These are phyloP conservation scores for Nakazawaea wickerhamii DNA, from an alignment of 805 yeast genomes.

Conservation along the genomic window DNA sequence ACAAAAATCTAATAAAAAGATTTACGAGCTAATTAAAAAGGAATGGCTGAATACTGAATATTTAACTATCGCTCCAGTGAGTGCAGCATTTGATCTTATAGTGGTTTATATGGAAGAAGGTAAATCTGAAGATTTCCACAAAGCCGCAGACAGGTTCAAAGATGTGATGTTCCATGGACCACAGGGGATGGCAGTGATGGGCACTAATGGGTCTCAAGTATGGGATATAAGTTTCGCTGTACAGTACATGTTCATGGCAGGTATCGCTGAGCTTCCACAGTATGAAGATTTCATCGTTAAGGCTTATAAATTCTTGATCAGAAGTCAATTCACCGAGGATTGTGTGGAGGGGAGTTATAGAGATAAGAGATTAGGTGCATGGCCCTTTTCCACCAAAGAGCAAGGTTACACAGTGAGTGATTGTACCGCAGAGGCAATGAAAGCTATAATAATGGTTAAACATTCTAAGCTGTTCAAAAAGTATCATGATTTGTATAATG, in stretches of 20 bases:
- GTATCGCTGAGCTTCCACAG: constrained; percentile 64
- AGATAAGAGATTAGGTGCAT: constrained; percentile 81
- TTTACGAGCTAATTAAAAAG: constrained; percentile 60
- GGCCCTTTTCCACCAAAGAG: constrained; percentile 93
- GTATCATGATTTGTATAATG: constrained; percentile 34
- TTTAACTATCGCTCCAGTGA: constrained; percentile 90
- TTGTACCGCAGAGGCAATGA: constrained; percentile 93
- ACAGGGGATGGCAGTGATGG: constrained; percentile 89
- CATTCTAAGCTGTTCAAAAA: constrained; percentile 51
- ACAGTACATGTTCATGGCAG: constrained; percentile 77
- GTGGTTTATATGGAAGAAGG: constrained; percentile 74
- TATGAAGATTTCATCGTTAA: constrained; percentile 57
- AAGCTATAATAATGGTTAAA: constrained; percentile 89
- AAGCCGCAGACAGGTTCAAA: constrained; percentile 52
- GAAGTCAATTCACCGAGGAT: constrained; percentile 82
- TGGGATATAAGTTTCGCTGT: constrained; percentile 95
- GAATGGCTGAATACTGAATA: constrained; percentile 76
- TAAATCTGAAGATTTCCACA: constrained; percentile 50
- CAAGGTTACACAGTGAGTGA: constrained; percentile 97
- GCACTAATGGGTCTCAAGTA: constrained; percentile 95
- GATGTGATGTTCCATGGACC: constrained; percentile 83
- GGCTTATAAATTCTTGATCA: constrained; percentile 65
- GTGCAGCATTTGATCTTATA: constrained; percentile 75
- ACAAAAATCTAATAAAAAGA: constrained; percentile 42
- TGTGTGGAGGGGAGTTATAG: constrained; percentile 75